phyloP scores from a whole-genome alignment of 495 filamentous ascomycete species.

The Saxispiralis lemnorum region DNA sequence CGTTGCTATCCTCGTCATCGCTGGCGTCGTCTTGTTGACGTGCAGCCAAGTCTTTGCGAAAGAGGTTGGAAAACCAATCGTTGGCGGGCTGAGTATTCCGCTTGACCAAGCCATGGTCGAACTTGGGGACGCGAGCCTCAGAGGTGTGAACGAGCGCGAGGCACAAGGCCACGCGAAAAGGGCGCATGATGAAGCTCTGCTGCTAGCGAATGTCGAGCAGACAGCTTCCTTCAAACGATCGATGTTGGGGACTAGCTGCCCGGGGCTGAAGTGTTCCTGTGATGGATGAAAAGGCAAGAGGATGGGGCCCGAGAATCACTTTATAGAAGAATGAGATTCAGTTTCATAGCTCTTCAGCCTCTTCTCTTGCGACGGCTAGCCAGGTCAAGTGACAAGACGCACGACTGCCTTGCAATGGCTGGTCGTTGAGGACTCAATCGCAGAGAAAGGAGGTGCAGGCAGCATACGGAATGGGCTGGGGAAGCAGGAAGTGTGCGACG shows the following conservation, averaged over 20 bases:
- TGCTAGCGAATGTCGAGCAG: constrained; percentile 7
- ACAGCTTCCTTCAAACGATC: neutral
- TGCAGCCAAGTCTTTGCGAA: too few species aligned
- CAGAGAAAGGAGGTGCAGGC: neutral
- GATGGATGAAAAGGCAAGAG: neutral
- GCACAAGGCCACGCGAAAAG: constrained; percentile 10
- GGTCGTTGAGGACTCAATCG: neutral
- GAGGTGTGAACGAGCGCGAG: constrained; percentile 7
- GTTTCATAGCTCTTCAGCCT: constrained; percentile 2
- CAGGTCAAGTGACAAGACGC: neutral
- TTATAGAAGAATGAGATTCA: neutral
- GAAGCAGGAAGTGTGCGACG: constrained; percentile 12
- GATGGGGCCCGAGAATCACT: neutral
- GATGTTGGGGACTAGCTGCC: neutral
- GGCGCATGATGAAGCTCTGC: constrained; percentile 7
- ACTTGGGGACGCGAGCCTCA: constrained; percentile 4
- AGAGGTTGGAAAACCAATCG: neutral
- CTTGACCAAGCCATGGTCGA: neutral
- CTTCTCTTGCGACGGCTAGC: neutral
- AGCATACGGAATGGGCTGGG: constrained; percentile 2
- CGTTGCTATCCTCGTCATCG: neutral
- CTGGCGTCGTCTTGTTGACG: too few species aligned
- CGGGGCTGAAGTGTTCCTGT: neutral
- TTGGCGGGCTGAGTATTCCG: neutral
- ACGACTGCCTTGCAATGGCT: constrained; percentile 5